Percentiles rank a stretch among this genome's conserved stretches.
These are phyloP conservation scores for Chaetomium strumarium DNA, from an alignment of 2,329 filamentous ascomycete genomes.

Conservation along the genomic window DNA sequence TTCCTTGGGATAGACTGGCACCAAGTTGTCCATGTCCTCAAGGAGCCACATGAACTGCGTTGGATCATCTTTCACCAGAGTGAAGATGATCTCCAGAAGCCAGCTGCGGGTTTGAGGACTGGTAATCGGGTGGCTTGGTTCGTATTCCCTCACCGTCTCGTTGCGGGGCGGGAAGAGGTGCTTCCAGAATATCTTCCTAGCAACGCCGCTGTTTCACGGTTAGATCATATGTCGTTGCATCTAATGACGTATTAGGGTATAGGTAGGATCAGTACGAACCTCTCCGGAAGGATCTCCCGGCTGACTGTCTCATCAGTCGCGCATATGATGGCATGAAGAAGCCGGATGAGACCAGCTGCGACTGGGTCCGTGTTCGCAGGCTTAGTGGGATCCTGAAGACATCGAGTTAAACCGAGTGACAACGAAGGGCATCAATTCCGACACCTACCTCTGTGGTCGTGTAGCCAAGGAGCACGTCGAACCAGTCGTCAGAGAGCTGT, in stretches of 20 bases:
- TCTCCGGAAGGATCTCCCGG: conserved; percentile 12
- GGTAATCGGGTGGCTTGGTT: conserved; percentile 35
- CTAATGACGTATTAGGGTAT: background rate
- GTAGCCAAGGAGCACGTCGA: conserved; percentile 27
- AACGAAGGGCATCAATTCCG: conserved; percentile 16
- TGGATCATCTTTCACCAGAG: conserved; percentile 47
- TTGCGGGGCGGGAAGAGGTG: conserved; percentile 58
- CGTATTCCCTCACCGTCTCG: conserved; percentile 5
- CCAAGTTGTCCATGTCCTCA: conserved; percentile 43
- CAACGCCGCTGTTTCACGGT: conserved; percentile 26
- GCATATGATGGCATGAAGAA: conserved; percentile 30
- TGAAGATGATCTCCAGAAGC: conserved; percentile 55
- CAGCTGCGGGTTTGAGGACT: conserved; percentile 50
- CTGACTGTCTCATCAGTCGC: conserved; percentile 15
- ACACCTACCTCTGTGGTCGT: conserved; percentile 29
- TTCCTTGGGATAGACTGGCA: conserved; percentile 41
- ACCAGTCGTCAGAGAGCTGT: conserved; percentile 25
- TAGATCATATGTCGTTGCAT: background rate
- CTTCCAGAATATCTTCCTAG: conserved; percentile 51
- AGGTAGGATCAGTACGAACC: conserved; percentile 12
- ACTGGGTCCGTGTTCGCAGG: conserved; percentile 34
- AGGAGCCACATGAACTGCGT: conserved; percentile 47
- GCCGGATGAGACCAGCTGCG: conserved; percentile 32
- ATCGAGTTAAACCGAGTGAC: conserved; percentile 23
- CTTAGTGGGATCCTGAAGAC: conserved; percentile 33